phyloP scores from a whole-genome alignment of 352 stramenopile genomes.

The Phytophthora foliorum region DNA sequence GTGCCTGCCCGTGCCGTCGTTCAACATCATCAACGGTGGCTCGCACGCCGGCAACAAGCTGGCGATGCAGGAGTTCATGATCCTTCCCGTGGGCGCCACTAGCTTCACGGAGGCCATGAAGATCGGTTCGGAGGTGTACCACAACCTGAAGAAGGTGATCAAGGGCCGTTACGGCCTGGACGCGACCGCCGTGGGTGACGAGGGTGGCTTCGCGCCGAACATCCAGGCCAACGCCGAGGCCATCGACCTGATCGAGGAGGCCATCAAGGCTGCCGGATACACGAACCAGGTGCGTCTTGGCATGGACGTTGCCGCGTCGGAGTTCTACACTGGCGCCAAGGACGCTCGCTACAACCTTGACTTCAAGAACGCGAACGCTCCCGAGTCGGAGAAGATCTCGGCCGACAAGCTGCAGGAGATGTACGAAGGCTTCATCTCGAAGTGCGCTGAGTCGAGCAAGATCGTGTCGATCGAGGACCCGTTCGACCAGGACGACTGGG shows the following conservation, averaged over 20 bases:
- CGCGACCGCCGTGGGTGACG: constrained; percentile 99
- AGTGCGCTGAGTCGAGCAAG: constrained; percentile 93
- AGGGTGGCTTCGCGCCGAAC: constrained; percentile 98
- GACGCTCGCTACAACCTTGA: constrained; percentile 99
- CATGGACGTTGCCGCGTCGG: constrained; percentile 98
- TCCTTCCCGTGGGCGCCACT: constrained; percentile 93
- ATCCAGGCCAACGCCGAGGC: constrained; percentile 97
- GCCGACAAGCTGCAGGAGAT: constrained; percentile 96
- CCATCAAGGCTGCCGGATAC: constrained; percentile 97
- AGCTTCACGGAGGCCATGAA: constrained; percentile 97
- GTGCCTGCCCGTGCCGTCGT: constrained; percentile 97
- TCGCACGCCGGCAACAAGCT: constrained; percentile 99
- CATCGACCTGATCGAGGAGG: constrained; percentile 98
- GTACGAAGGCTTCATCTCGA: constrained; percentile 94
- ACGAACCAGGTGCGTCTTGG: constrained; percentile 96
- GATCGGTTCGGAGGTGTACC: constrained; percentile 99
- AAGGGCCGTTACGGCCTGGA: constrained; percentile 98
- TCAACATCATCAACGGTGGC: constrained; percentile 99
- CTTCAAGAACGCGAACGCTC: constrained; percentile 96
- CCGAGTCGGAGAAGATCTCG: constrained; percentile 91
- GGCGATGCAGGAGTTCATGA: constrained; percentile 99
- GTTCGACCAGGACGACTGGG: constrained; percentile 99
- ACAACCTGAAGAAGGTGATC: constrained; percentile 99
- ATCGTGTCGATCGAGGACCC: constrained; percentile 99
- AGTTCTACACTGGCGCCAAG: constrained; percentile 96